Conservation (phyloP, 805 yeast species). For the Suhomyces faveliae region DNA sequence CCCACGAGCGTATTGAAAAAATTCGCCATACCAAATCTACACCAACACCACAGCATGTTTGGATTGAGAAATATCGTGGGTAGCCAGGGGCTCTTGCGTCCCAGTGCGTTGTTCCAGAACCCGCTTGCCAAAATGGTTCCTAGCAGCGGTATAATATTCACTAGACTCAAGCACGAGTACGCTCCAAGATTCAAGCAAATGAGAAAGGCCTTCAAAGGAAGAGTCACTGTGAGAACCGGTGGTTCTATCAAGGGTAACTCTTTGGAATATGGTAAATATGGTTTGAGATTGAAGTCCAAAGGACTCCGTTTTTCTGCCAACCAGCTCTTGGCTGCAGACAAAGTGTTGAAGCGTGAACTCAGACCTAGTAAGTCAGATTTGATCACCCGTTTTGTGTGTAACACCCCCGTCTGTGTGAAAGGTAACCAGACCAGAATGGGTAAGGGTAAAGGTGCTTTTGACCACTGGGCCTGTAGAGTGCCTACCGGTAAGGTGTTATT, state of each 20-base stretch:
- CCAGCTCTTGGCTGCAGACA: constrained; percentile 89
- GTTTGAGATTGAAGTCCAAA: constrained; percentile 83
- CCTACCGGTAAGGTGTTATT: constrained; percentile 93
- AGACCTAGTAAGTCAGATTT: constrained; percentile 75
- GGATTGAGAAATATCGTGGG: constrained; percentile 11
- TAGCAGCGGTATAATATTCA: constrained; percentile 8
- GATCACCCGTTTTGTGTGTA: constrained; percentile 78
- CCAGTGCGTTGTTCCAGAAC: not conserved
- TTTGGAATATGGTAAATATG: constrained; percentile 77
- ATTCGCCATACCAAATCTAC: not conserved
- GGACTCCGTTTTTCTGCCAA: constrained; percentile 84
- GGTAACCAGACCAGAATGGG: constrained; percentile 99
- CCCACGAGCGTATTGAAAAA: not conserved
- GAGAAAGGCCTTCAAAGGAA: constrained; percentile 85
- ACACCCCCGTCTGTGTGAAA: constrained; percentile 88
- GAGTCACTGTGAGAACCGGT: constrained; percentile 92
- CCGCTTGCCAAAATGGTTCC: not conserved
- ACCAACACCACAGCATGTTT: constrained; percentile 8
- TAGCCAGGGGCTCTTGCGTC: constrained; percentile 1
- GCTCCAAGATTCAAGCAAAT: constrained; percentile 73
- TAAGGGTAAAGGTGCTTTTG: constrained; percentile 97
- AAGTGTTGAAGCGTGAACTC: constrained; percentile 76
- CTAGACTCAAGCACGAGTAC: constrained; percentile 61
- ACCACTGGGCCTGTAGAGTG: constrained; percentile 94
- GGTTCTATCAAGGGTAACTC: constrained; percentile 90